Base-by-base conservation (phyloP, 768 basidiomycete genomes). In the Boletales sp. region DNA sequence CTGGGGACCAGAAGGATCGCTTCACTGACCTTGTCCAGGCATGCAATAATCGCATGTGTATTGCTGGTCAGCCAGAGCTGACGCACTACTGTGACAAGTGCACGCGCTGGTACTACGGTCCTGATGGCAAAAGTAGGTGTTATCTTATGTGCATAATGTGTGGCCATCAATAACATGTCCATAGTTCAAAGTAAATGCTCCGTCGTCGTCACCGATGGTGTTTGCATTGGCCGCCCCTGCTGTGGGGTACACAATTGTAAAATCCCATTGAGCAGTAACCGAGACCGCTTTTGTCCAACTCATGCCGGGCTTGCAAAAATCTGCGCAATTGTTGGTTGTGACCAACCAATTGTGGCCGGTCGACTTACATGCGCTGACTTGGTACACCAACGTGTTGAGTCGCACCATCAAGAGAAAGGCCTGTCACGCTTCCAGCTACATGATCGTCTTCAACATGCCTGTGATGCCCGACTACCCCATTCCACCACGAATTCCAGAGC, bases 221-320 rank as follows among this genome's bases (percentile, higher is more conserved):
- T 56, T 0, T 47, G 48, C n/a, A 50, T 54, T 10, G 35, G 51
- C 1, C 54, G 53, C 17, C 48, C 48, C 0, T 54, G 52, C 24
- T 56, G 55, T 9, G 13, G 42, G 0, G 0, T 0, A 2, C 42
- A 47, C 10, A 56, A 56, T 9, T 56, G 55, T 5, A 1, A 48
- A 5, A n/a, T 45, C 0, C 43, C 43, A 6, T 4, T 56, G 11
- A 2, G 12, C 0, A 47, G n/a, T 2, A 38, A 15, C 10, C 0
- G 2, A 2, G 48, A 56, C 12, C 18, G 10, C 2, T 56, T 54
- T 2, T 56, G 52, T 3, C 18, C 4, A 0, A 0, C 2, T 0
- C 48, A 54, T 21, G 15, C 24, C 0, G 0, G 21, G 1, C 30
- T 47, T 0, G 11, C 45, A 2, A 0, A 8, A 0, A 1, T 49